These are phyloP conservation scores for Rhododendron ferrugineum DNA, from an alignment of 148 eudicot genomes.

Conservation along the genomic window DNA sequence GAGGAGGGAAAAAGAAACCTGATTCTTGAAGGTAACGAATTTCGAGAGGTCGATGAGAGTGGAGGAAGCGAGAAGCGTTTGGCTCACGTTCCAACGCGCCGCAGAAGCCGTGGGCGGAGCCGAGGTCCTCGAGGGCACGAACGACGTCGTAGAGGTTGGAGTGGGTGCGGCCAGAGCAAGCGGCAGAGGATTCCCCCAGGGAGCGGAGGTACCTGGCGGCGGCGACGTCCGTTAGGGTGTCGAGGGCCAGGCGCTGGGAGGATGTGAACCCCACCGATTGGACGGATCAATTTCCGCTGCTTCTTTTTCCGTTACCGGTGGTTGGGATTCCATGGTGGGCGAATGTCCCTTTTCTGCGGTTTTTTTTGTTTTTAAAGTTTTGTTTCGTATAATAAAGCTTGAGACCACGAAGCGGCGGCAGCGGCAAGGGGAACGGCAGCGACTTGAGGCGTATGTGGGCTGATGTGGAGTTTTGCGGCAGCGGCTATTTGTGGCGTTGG, in stretches of 20 bases:
- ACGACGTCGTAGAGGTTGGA: constrained; percentile 46
- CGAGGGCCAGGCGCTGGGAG: constrained; percentile 41
- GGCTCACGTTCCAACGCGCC: constrained; percentile 21
- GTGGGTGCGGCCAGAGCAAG: constrained; percentile 34
- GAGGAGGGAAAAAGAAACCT: constrained; percentile 25
- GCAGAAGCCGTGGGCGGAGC: constrained; percentile 31
- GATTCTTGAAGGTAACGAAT: constrained; percentile 70
- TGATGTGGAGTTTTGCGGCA: no score
- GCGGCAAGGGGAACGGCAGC: no score
- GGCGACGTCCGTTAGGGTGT: constrained; percentile 43
- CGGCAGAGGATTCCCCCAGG: constrained; percentile 27
- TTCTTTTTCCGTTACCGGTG: not conserved
- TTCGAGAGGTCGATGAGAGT: constrained; percentile 20
- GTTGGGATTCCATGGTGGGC: not conserved
- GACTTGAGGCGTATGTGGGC: no score
- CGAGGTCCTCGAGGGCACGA: constrained; percentile 43
- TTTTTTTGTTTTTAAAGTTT: no score
- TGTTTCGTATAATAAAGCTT: no score
- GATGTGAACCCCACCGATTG: constrained; percentile 39
- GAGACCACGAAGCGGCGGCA: no score
- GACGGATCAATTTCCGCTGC: not conserved
- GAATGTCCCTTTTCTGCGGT: no score
- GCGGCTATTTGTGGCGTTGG: no score
- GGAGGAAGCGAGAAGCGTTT: constrained; percentile 13
- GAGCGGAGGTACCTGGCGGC: constrained; percentile 37